Evolutionary conservation across 306 rosid genomes (phyloP), one percentile per base, ranked within the genome.

Genomic region (Amphicarpaea edgeworthii): DNA sequence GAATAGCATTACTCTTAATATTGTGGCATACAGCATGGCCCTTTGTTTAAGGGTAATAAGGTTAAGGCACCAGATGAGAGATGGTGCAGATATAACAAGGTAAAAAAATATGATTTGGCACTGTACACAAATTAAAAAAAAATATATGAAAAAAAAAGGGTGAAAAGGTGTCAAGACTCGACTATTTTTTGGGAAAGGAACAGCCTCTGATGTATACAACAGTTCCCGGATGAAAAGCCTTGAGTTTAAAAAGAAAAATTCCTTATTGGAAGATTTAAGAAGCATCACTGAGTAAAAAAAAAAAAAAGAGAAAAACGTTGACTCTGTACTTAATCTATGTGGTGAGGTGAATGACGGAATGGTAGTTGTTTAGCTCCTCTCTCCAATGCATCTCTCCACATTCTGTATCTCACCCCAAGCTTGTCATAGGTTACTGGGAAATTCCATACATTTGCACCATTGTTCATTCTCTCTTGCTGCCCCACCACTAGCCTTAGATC

Each of bases 301-400:
- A 53, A 19, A 17, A 50, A 28, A 28, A 28, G 4, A 28, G 4
- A 0, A 30, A 30, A 30, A 1, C 17, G 7, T 42, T 42, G 7
- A 43, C 34, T 53, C 12, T 47, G 75, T 77, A 55, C 32, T 12
- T 30, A 8, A 61, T 45, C 11, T 90, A 50, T 53, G 77, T 60
- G 59, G 20, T 34, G 40, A 6, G 40, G 40, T 34, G 40, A 34
- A 30, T 30, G 37, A 30, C 59, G 78, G 88, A 85, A 93, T 17
- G 98, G 93, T 61, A 87, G 63, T 76, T 85, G 88, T 68, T 88
- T 87, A 42, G 45, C 85, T 78, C 96, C 98, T 65, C 61, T 46
- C 43, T 93, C 96, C 81, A 89, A 89, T 4, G 98, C 89, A 53
- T 88, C 89, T 83, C 97, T 91, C 97, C 98, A 93, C 64, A 87